A percentile compares a stretch with the other conserved stretches of the same genome.
These are phyloP conservation scores for Hymenoscyphus scutula DNA, from an alignment of 2,329 filamentous ascomycete genomes.

Conservation along the genomic window DNA sequence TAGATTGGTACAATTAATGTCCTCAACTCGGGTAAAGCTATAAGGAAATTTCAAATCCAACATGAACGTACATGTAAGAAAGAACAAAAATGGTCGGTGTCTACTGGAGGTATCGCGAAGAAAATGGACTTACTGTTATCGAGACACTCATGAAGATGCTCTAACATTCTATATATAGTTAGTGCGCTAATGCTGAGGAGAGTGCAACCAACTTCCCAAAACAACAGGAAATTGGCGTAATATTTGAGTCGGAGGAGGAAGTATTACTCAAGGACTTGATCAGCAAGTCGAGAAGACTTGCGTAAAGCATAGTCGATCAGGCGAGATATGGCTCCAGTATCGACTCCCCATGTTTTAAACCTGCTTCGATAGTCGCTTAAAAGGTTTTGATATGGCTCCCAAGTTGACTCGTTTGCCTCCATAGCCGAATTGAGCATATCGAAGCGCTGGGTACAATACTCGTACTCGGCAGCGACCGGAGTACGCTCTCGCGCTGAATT, in stretches of 20 bases:
- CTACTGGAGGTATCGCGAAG: background rate
- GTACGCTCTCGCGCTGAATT: constrained; percentile 6
- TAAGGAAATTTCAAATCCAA: too few relatives aligned
- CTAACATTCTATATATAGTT: background rate
- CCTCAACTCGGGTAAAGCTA: too few relatives aligned
- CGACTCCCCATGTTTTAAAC: constrained; percentile 8
- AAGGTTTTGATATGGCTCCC: constrained; percentile 1
- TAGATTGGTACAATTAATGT: too few relatives aligned
- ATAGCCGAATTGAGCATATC: constrained; percentile 4
- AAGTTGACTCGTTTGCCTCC: constrained; percentile 7
- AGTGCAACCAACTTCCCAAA: too few relatives aligned
- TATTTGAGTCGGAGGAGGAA: too few relatives aligned
- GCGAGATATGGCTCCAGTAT: constrained; percentile 10
- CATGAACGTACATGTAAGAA: too few relatives aligned
- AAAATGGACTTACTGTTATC: background rate
- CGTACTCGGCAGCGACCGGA: constrained; percentile 8
- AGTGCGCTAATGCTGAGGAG: too few relatives aligned
- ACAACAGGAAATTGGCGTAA: too few relatives aligned
- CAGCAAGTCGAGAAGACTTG: background rate
- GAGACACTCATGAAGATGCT: background rate
- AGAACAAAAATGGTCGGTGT: too few relatives aligned
- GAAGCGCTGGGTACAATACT: constrained; percentile 11
- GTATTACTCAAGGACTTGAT: constrained; percentile 1
- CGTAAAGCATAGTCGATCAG: constrained; percentile 7
- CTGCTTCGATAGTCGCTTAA: constrained; percentile 9